phyloP scores from a whole-genome alignment of 495 filamentous ascomycete genomes.

The Podospora anserina region DNA sequence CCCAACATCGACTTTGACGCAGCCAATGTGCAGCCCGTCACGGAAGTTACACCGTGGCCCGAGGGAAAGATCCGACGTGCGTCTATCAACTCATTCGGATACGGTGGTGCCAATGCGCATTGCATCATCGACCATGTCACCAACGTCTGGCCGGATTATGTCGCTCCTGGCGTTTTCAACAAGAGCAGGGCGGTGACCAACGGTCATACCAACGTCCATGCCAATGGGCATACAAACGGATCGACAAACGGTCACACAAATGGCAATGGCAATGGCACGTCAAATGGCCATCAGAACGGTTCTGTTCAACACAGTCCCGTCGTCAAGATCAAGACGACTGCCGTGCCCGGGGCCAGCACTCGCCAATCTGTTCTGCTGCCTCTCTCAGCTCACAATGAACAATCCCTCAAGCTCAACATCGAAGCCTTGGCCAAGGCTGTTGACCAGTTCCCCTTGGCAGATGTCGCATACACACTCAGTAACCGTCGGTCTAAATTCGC shows the following conservation, averaged over 20 bases:
- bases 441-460: slow-evolving; percentile 24
- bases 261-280: not conserved
- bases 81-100: slow-evolving; percentile 40
- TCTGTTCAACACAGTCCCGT: not conserved
- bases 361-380: slow-evolving; percentile 18
- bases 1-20: slow-evolving; percentile 36
- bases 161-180: slow-evolving; percentile 4
- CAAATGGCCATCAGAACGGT: not conserved
- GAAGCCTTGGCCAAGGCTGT: slow-evolving; percentile 24
- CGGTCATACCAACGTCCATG: not conserved
- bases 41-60: slow-evolving; percentile 33
- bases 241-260: not conserved
- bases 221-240: not conserved
- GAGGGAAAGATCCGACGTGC: slow-evolving; percentile 23
- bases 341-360: not conserved
- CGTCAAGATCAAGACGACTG: not conserved
- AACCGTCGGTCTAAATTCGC: slow-evolving; percentile 25
- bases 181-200: not conserved
- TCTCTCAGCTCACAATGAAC: slow-evolving; percentile 33
- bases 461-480: slow-evolving; percentile 37
- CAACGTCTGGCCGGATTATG: not conserved
- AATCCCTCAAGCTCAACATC: slow-evolving; percentile 31
- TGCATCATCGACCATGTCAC: slow-evolving; percentile 24
- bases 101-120: slow-evolving; percentile 43
- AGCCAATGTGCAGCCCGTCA: slow-evolving; percentile 32